These are phyloP conservation scores for Paramecium pentaurelia DNA, from an alignment of 73 alveolate genomes.

Conservation along the genomic window DNA sequence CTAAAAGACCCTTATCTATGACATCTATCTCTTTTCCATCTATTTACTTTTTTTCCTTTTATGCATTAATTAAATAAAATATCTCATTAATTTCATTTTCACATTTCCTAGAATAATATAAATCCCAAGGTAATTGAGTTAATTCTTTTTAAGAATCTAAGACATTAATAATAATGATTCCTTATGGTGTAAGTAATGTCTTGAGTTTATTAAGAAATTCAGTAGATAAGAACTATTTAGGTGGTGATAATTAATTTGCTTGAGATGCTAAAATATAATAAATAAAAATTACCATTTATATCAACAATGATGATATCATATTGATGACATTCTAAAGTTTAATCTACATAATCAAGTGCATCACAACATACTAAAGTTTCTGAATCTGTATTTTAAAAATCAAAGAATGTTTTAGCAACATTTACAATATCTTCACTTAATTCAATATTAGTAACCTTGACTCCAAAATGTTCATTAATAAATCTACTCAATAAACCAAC, in stretches of 20 bases:
- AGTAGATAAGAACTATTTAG: background rate
- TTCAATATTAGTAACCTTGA: conserved; percentile 47
- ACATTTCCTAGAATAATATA: background rate
- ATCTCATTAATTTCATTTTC: conserved; percentile 28
- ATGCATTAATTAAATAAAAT: background rate
- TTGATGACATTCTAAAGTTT: conserved; percentile 16
- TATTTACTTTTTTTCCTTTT: background rate
- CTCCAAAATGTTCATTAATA: conserved; percentile 19
- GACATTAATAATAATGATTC: background rate
- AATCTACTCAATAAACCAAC: conserved; percentile 54
- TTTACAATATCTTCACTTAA: conserved; percentile 44
- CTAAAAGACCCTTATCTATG: background rate
- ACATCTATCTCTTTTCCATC: background rate
- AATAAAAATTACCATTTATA: conserved; percentile 4
- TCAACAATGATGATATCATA: conserved; percentile 43
- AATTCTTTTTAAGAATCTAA: conserved; percentile 14
- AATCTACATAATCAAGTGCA: conserved; percentile 50
- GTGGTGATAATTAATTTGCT: conserved; percentile 13
- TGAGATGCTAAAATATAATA: background rate
- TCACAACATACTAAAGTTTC: conserved; percentile 42
- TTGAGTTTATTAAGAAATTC: background rate
- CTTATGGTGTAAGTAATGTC: background rate
- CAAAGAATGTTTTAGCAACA: conserved; percentile 46
- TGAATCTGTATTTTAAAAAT: conserved; percentile 30
- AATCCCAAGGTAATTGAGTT: background rate